These are phyloP conservation scores for Alternaria brassicae DNA, from an alignment of 2,329 filamentous ascomycete species.

Conservation along the genomic window DNA sequence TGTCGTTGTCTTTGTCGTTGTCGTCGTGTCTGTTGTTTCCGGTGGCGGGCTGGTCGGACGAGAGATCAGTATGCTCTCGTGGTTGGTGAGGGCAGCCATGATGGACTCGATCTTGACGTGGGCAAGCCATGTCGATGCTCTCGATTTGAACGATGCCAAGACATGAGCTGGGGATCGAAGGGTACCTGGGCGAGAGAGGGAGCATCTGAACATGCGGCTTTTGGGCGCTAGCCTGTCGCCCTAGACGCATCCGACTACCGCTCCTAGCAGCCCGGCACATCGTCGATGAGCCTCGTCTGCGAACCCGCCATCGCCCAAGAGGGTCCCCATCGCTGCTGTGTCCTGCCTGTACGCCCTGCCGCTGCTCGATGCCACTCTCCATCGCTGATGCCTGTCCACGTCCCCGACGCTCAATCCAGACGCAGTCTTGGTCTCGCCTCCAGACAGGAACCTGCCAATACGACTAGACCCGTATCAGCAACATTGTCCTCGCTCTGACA, in stretches of 20 bases:
- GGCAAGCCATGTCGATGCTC: conserved; percentile 18
- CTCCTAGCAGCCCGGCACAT: conserved; percentile 9
- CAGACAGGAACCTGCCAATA: not conserved
- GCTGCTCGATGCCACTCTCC: conserved; percentile 7
- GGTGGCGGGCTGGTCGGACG: too few relatives aligned
- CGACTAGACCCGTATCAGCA: not conserved
- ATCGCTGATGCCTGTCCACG: conserved; percentile 12
- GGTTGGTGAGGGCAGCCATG: conserved; percentile 19
- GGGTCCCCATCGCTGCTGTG: conserved; percentile 9
- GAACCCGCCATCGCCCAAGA: conserved; percentile 9
- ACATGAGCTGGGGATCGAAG: conserved; percentile 23
- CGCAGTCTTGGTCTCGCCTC: not conserved
- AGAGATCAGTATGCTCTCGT: too few relatives aligned
- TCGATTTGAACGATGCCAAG: conserved; percentile 29
- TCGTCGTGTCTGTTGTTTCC: too few relatives aligned
- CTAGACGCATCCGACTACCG: not conserved
- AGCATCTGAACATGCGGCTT: conserved; percentile 4
- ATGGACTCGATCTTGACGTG: conserved; percentile 19
- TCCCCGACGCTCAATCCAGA: not conserved
- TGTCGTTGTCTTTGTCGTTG: too few relatives aligned
- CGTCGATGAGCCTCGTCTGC: conserved; percentile 25
- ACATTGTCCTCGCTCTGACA: not conserved
- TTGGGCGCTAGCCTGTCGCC: conserved; percentile 17
- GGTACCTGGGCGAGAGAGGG: conserved; percentile 5
- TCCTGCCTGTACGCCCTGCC: not conserved